These are phyloP conservation scores for Eudorina sp. DNA, from an alignment of 139 green algal genomes.

Conservation along the genomic window DNA sequence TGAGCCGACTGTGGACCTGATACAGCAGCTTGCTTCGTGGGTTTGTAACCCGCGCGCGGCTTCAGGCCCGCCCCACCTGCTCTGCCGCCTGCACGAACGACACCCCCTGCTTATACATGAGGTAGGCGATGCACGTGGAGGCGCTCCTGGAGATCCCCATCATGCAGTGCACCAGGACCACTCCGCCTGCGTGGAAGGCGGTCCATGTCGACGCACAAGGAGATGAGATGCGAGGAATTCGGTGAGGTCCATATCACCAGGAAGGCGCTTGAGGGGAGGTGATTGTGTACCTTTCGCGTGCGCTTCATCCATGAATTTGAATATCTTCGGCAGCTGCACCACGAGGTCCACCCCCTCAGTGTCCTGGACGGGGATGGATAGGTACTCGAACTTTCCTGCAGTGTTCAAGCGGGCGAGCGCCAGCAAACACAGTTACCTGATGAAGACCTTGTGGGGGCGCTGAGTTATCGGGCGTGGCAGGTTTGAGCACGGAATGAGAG, in stretches of 20 bases:
- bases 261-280: not conserved
- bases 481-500: no score
- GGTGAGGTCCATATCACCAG: no score
- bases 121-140: constrained; percentile 48
- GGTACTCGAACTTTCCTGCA: constrained; percentile 38
- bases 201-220: no score
- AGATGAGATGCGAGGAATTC: no score
- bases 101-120: constrained; percentile 52
- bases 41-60: no score
- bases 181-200: constrained; percentile 27
- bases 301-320: constrained; percentile 60
- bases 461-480: no score
- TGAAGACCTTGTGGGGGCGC: no score
- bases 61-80: not conserved
- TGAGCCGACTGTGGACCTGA: no score
- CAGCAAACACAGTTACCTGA: no score
- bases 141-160: constrained; percentile 53
- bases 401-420: not conserved
- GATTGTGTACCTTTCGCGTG: not conserved
- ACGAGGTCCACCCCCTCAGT: constrained; percentile 57
- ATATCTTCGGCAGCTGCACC: constrained; percentile 27
- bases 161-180: constrained; percentile 60
- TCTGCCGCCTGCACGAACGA: constrained; percentile 20
- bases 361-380: constrained; percentile 36
- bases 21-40: no score